These are phyloP conservation scores for Cutaneotrichosporon arboriforme DNA, from an alignment of 1,284 basidiomycete genomes.

Conservation along the genomic window DNA sequence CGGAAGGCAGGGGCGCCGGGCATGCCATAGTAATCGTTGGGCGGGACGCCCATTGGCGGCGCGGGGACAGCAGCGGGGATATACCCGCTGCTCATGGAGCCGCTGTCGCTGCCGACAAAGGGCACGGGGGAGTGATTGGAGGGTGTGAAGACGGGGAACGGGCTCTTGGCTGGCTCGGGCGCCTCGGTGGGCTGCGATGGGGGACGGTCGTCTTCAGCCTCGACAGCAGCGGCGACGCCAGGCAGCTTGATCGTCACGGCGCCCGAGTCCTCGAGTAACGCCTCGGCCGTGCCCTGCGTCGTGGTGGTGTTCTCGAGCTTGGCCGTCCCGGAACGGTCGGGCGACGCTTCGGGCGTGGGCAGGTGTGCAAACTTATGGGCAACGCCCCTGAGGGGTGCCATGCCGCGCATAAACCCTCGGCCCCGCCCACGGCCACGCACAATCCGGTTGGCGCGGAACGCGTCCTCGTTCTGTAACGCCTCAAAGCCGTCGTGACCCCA, in stretches of 20 bases:
- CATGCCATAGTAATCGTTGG: constrained; percentile 69
- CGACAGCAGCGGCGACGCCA: constrained; percentile 14
- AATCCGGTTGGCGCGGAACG: constrained; percentile 9
- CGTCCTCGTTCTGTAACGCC: constrained; percentile 17
- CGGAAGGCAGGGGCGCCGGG: constrained; percentile 55
- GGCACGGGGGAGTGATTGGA: constrained; percentile 16
- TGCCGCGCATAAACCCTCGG: constrained; percentile 8
- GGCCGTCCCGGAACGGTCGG: constrained; percentile 8
- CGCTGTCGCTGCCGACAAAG: constrained; percentile 28
- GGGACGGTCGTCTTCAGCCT: constrained; percentile 3
- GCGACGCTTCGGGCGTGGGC: constrained; percentile 17
- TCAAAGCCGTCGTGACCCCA: constrained; percentile 44
- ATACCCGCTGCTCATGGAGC: constrained; percentile 24
- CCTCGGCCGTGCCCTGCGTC: constrained; percentile 23
- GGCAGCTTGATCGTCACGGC: constrained; percentile 34
- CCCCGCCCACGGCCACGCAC: constrained; percentile 15
- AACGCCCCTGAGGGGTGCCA: neutral
- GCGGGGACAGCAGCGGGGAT: neutral
- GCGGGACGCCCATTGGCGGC: constrained; percentile 34
- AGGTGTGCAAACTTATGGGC: constrained; percentile 5
- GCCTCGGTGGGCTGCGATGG: constrained; percentile 6
- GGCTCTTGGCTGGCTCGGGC: constrained; percentile 6
- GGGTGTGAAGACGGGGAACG: constrained; percentile 14
- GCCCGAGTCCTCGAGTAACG: constrained; percentile 24
- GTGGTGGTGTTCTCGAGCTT: constrained; percentile 9